Evolutionary conservation across 1,284 basidiomycete genomes (phyloP).

Genomic region (Apiotrichum montevideense): DNA sequence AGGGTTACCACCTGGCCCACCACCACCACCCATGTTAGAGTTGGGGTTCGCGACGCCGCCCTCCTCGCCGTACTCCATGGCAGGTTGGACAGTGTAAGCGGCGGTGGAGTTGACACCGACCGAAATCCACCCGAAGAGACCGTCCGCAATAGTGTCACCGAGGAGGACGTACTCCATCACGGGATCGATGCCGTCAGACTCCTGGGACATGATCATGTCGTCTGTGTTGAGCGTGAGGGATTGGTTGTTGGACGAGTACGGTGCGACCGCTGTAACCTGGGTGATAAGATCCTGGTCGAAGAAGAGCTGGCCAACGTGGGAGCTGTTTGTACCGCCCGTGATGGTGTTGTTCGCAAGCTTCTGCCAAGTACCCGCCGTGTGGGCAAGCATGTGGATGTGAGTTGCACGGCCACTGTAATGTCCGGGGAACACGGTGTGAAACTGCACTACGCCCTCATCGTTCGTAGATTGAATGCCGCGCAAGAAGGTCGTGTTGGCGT

Average conservation of each 20-base stretch:
- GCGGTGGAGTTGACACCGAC: conserved; percentile 16
- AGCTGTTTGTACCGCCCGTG: conserved; percentile 32
- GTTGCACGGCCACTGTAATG: conserved; percentile 46
- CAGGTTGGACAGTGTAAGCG: conserved; percentile 5
- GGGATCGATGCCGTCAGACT: conserved; percentile 17
- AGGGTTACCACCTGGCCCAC: not conserved
- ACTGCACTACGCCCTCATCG: conserved; percentile 59
- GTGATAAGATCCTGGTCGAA: conserved; percentile 47
- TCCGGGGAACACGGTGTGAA: conserved; percentile 65
- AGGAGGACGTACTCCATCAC: conserved; percentile 21
- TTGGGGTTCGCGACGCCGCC: conserved; percentile 15
- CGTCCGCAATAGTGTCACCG: conserved; percentile 16
- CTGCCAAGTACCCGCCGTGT: conserved; percentile 12
- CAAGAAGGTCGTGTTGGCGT: conserved; percentile 52
- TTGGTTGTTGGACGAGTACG: conserved; percentile 43
- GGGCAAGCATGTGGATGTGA: conserved; percentile 23
- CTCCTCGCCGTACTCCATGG: conserved; percentile 5
- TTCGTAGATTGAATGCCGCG: conserved; percentile 64
- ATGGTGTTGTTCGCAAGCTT: conserved; percentile 33
- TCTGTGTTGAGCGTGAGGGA: conserved; percentile 9
- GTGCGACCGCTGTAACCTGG: conserved; percentile 41
- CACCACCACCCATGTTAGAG: not conserved
- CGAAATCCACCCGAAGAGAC: conserved; percentile 21
- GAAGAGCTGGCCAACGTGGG: conserved; percentile 51
- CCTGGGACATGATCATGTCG: conserved; percentile 15